Evolutionary conservation across 495 filamentous ascomycete genomes (phyloP), one percentile per base, ranked within the genome.

Genomic region (Penicillium maclennaniae): DNA sequence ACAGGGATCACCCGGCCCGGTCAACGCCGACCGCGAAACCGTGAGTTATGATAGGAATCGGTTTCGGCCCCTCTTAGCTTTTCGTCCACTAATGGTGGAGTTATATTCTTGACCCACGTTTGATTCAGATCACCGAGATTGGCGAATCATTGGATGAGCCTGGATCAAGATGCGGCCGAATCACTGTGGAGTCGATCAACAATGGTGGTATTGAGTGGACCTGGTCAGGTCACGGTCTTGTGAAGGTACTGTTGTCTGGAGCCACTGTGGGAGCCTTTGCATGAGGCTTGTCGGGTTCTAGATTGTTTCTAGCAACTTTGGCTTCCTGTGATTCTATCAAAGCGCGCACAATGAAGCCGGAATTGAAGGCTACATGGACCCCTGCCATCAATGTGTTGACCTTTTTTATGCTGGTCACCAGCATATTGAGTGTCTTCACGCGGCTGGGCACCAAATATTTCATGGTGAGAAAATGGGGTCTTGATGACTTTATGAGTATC

Each of bases 401-500:
- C n/a, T 55, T 47, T 47, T 59, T 59, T 20, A 59, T 59, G 56
- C 47, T 59, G 36, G 52, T 59, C 16, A 51, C 56, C 6, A 26
- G 47, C 7, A 59, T 55, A 26, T 20, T 59, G 43, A 59, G 56
- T n/a, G 56, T 59, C 12, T 47, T 55, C 8, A 59, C 56, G n/a
- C 56, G 56, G 0, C 14, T 59, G 6, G 56, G 56, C 6, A 59
- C 56, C 14, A 59, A 59, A 31, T 55, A 47, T 27, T 55, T 43
- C 34, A 55, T 59, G 6, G 55, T 59, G 43, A 52, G 56, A 21
- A 59, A 59, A 12, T 59, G 45, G 14, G 51, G 47, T 1, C 2
- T 55, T 15, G 56, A 59, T 39, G 56, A 59, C 47, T 40, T 21
- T 68, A 65, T 20, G 47, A 68, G 49, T 69, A 69, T 62, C 43